phyloP scores from a whole-genome alignment of 2,329 filamentous ascomycete genomes.

The Plectosphaerella sp. region DNA sequence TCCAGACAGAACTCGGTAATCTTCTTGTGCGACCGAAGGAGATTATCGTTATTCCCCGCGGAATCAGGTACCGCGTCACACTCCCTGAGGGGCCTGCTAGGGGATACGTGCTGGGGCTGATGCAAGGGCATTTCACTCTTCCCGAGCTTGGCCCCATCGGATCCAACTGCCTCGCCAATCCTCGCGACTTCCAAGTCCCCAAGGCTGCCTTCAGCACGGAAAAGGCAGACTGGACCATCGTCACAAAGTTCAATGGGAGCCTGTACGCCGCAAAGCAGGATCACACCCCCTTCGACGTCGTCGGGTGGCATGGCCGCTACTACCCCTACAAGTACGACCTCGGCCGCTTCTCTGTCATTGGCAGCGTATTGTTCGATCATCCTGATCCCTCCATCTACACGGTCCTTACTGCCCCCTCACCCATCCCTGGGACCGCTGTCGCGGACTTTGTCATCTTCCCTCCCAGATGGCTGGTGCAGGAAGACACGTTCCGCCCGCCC shows the following conservation, averaged over 20 bases:
- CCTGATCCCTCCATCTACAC: slow-evolving; percentile 63
- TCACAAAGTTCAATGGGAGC: slow-evolving; percentile 53
- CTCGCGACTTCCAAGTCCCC: slow-evolving; percentile 61
- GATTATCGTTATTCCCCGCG: slow-evolving; percentile 59
- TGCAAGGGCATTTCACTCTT: slow-evolving; percentile 58
- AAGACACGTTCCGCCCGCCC: slow-evolving; percentile 53
- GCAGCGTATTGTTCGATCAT: slow-evolving; percentile 59
- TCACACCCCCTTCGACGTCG: slow-evolving; percentile 62
- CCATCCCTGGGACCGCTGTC: slow-evolving; percentile 46
- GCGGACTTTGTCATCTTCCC: slow-evolving; percentile 58
- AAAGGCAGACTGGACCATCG: slow-evolving; percentile 39
- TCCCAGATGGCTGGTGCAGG: slow-evolving; percentile 54
- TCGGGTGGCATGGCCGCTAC: slow-evolving; percentile 66
- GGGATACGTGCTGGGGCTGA: slow-evolving; percentile 65
- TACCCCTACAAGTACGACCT: slow-evolving; percentile 66
- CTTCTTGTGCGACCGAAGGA: slow-evolving; percentile 59
- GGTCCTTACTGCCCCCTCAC: slow-evolving; percentile 47
- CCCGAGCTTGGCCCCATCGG: slow-evolving; percentile 65
- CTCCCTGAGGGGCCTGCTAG: slow-evolving; percentile 54
- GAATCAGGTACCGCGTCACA: slow-evolving; percentile 56
- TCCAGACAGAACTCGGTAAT: slow-evolving; percentile 60
- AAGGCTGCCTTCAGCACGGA: slow-evolving; percentile 53
- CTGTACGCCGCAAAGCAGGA: slow-evolving; percentile 54
- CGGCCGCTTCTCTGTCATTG: slow-evolving; percentile 59
- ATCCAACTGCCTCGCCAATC: slow-evolving; percentile 62